Evolutionary conservation across 2,329 filamentous ascomycete genomes (phyloP), one percentile per base, ranked within the genome.

Genomic region (Fusarium gaditjirri): DNA sequence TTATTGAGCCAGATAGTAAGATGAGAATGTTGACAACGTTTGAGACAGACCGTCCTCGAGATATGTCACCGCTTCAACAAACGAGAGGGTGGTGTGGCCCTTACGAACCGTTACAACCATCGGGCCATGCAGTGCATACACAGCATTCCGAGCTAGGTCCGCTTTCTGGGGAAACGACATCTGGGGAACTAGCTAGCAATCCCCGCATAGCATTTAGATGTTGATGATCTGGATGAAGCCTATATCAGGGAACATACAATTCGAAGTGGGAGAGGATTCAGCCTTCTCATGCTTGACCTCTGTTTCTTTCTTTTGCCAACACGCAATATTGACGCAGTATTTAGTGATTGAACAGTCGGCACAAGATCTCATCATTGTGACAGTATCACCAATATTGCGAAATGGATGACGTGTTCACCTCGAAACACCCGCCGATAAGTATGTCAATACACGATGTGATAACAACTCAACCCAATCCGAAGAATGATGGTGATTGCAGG

Each of bases 141-240:
- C 41, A 49, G 58, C 54, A 54, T 60, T 38, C 66, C 70, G 63
- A 67, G 46, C 57, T 63, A 64, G 62, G 56, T 52, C 61, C 60
- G 60, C 58, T 57, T 56, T 74, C 71, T 63, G 71, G 71, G 71
- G 71, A 74, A 74, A 29, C 33, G 39, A 65, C 61, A 54, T 67
- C 68, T 36, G 68, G 71, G 71, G 61, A 58, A 70, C 62, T 71
- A 74, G 65, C 46, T 59, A 53, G 60, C 19, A 59, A 42, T 49
- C 71, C 68, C 71, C 71, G 55, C 68, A 72, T 38, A 63, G 39
- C 39, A 62, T 58, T 63, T 52, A 27, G 56, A 66, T 52, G 49
- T 54, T 65, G 42, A 25, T 57, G 38, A 58, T 52, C 33, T 31
- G 39, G 60, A 62, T 53, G 52, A 60, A 55, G 60, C 43, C 64